These are phyloP conservation scores for Carex kokanica DNA, from an alignment of 176 grass and related monocot species.

Conservation along the genomic window DNA sequence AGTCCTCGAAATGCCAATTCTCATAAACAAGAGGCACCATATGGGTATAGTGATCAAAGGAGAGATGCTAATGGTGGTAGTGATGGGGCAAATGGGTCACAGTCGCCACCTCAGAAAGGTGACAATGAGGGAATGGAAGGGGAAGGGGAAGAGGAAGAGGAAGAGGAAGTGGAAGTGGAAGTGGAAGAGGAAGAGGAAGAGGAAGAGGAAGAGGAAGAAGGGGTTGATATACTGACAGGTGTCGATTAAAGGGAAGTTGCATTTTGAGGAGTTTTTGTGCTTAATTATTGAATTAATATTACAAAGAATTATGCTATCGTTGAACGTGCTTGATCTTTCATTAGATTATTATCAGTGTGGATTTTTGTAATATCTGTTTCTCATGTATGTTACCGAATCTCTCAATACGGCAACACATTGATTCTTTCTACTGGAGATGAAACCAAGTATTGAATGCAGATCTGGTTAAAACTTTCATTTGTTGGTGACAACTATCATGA, in stretches of 20 bases:
- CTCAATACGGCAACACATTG: not conserved
- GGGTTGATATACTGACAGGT: conserved; percentile 60
- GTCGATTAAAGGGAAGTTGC: conserved; percentile 54
- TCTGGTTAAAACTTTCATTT: not conserved
- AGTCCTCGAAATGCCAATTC: conserved; percentile 22
- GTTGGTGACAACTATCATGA: not conserved
- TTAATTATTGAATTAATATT: not conserved
- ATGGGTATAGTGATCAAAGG: conserved; percentile 30
- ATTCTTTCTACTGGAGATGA: not conserved
- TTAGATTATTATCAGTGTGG: too few relatives aligned
- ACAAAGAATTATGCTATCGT: not conserved
- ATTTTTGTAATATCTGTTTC: not conserved
- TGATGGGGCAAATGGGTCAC: conserved; percentile 1
- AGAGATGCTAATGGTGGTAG: conserved; percentile 17
- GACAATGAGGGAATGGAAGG: conserved; percentile 17
- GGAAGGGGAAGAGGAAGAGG: not conserved
- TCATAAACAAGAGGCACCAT: conserved; percentile 27
- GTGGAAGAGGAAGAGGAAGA: not conserved
- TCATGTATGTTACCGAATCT: not conserved
- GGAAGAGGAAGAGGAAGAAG: conserved; percentile 11
- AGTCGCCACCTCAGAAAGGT: not conserved
- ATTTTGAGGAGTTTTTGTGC: conserved; percentile 22
- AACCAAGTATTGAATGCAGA: not conserved
- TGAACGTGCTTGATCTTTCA: not conserved
- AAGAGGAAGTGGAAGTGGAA: too few relatives aligned